Conservation (phyloP, 2,329 filamentous ascomycete species). For the Raffaelea albimanens region DNA sequence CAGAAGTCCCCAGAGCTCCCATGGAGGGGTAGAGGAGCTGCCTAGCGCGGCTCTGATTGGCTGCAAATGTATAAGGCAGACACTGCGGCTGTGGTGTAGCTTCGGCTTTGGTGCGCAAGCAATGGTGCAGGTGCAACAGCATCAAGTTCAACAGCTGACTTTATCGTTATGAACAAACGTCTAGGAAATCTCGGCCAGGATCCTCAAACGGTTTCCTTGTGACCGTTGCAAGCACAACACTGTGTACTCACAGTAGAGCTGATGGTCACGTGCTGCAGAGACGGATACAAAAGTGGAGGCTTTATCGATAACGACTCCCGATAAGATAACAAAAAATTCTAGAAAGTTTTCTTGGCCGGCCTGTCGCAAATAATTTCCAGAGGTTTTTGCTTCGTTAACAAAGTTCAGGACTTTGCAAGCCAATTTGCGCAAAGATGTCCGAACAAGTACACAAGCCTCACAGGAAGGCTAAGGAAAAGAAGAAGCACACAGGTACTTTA, state of each 20-base stretch:
- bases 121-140: too few species aligned
- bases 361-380: constrained; percentile 8
- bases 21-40: background rate
- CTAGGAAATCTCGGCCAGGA: too few species aligned
- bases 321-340: constrained; percentile 11
- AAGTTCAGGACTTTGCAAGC: background rate
- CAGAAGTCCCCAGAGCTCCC: background rate
- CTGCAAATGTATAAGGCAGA: background rate
- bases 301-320: constrained; percentile 7
- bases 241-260: too few species aligned
- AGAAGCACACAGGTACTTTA: constrained; percentile 52
- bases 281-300: background rate
- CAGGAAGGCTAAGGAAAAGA: constrained; percentile 82
- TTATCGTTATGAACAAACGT: too few species aligned
- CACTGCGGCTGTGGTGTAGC: background rate
- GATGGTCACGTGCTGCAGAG: too few species aligned
- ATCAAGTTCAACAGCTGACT: too few species aligned
- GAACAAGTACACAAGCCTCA: constrained; percentile 80
- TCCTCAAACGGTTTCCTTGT: too few species aligned
- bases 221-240: too few species aligned
- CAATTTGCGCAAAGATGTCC: constrained; percentile 49
- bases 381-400: background rate
- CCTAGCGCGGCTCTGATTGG: background rate
- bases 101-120: too few species aligned
- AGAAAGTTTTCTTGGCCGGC: background rate